Percentiles rank a stretch among this genome's conserved stretches.
These are phyloP conservation scores for Cladosporium halotolerans DNA, from an alignment of 2,329 filamentous ascomycete species.

Conservation along the genomic window DNA sequence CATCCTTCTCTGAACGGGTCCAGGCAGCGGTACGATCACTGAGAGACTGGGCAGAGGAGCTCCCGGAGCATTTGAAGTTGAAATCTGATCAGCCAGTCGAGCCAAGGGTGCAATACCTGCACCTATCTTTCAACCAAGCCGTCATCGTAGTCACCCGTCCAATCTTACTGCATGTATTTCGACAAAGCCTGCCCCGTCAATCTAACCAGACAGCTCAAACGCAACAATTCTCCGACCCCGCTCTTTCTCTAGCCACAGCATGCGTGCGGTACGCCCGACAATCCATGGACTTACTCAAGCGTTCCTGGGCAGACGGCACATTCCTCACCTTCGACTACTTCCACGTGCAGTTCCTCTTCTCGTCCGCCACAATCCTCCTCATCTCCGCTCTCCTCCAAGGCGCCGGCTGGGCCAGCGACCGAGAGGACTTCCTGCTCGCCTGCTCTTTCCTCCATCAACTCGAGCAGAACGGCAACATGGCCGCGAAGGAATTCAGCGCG, in stretches of 20 bases:
- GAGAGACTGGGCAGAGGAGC: slow-evolving; percentile 32
- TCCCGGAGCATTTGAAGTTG: slow-evolving; percentile 31
- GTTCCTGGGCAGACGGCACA: slow-evolving; percentile 43
- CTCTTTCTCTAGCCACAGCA: slow-evolving; percentile 38
- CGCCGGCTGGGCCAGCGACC: slow-evolving; percentile 30
- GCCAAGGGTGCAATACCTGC: slow-evolving; percentile 26
- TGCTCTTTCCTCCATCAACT: slow-evolving; percentile 36
- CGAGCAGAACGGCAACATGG: slow-evolving; percentile 36
- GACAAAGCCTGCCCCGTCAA: slow-evolving; percentile 10
- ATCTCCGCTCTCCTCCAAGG: slow-evolving; percentile 36
- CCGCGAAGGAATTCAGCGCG: slow-evolving; percentile 38
- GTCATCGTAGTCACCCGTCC: slow-evolving; percentile 31
- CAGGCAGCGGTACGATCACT: slow-evolving; percentile 32
- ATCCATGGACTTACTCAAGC: slow-evolving; percentile 37
- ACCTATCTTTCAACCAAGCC: slow-evolving; percentile 31
- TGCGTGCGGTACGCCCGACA: slow-evolving; percentile 43
- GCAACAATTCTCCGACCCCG: slow-evolving; percentile 21
- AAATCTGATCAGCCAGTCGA: slow-evolving; percentile 21
- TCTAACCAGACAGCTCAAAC: neutral
- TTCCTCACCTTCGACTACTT: slow-evolving; percentile 45
- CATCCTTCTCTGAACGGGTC: slow-evolving; percentile 32
- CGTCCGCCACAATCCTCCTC: slow-evolving; percentile 40
- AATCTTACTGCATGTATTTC: slow-evolving; percentile 30
- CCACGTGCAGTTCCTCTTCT: slow-evolving; percentile 44
- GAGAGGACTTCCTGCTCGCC: slow-evolving; percentile 37